Evolutionary conservation across 106 monocot genomes (phyloP).

Genomic region (Chionographis japonica): DNA sequence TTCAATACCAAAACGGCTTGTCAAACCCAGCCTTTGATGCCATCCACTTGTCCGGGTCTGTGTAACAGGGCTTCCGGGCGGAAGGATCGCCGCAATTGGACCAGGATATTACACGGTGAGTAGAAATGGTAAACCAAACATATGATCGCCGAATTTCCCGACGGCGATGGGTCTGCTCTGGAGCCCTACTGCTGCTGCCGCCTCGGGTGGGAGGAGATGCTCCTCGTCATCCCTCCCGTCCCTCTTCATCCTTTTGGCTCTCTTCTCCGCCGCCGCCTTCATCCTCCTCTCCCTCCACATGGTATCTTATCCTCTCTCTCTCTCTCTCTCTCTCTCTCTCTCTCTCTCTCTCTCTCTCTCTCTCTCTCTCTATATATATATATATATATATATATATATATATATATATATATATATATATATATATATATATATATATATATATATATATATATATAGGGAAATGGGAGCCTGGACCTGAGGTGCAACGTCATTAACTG

Average conservation of each 20-base stretch:
- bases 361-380: too few relatives aligned
- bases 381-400: background rate
- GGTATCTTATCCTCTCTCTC: constrained; percentile 1
- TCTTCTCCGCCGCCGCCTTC: constrained; percentile 14
- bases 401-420: background rate
- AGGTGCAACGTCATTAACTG: too few relatives aligned
- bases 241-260: constrained; percentile 9
- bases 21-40: too few relatives aligned
- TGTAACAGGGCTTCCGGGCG: too few relatives aligned
- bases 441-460: background rate
- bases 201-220: background rate
- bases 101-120: too few relatives aligned
- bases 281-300: constrained; percentile 14
- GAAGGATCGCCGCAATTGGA: too few relatives aligned
- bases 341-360: background rate
- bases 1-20: too few relatives aligned
- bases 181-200: background rate
- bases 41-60: too few relatives aligned
- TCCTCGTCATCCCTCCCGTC: constrained; percentile 5
- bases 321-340: background rate
- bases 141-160: too few relatives aligned
- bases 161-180: too few relatives aligned
- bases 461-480: too few relatives aligned
- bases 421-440: background rate
- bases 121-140: too few relatives aligned